Evolutionary conservation across 169 alveolate species (phyloP).

Genomic region (Theileria parva): DNA sequence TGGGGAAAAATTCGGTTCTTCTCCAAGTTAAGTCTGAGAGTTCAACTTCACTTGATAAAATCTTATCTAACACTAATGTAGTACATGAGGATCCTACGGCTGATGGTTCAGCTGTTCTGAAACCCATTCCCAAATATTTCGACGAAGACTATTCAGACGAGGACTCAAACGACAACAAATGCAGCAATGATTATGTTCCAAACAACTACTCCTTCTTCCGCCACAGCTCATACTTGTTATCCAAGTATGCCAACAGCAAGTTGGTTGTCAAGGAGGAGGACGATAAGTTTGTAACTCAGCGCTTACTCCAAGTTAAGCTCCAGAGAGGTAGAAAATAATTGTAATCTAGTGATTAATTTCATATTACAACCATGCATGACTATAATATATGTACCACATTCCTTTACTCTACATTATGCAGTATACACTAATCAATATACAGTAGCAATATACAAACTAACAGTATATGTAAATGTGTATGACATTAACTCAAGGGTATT

Average conservation of each 20-base stretch:
- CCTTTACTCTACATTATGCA: not conserved
- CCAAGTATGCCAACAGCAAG: conserved; percentile 55
- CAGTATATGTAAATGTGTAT: not conserved
- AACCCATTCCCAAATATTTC: conserved; percentile 48
- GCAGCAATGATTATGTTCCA: conserved; percentile 4
- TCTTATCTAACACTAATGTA: not conserved
- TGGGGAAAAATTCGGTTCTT: conserved; percentile 42
- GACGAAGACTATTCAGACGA: conserved; percentile 46
- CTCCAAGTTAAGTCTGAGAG: conserved; percentile 42
- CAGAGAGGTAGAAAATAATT: conserved; percentile 21
- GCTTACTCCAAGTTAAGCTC: conserved; percentile 52
- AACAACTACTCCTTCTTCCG: conserved; percentile 57
- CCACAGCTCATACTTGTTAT: conserved; percentile 54
- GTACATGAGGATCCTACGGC: not conserved
- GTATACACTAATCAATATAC: not conserved
- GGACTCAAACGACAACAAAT: conserved; percentile 25
- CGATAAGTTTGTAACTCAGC: conserved; percentile 40
- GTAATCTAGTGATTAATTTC: not conserved
- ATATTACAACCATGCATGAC: not conserved
- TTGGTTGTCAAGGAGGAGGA: conserved; percentile 50
- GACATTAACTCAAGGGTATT: conserved; percentile 12
- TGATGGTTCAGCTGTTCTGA: conserved; percentile 15
- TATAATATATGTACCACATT: not conserved
- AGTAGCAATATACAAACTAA: conserved; percentile 2
- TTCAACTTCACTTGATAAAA: not conserved